These are phyloP conservation scores for Carex pumila DNA, from an alignment of 176 grass and related monocot genomes.

Conservation along the genomic window DNA sequence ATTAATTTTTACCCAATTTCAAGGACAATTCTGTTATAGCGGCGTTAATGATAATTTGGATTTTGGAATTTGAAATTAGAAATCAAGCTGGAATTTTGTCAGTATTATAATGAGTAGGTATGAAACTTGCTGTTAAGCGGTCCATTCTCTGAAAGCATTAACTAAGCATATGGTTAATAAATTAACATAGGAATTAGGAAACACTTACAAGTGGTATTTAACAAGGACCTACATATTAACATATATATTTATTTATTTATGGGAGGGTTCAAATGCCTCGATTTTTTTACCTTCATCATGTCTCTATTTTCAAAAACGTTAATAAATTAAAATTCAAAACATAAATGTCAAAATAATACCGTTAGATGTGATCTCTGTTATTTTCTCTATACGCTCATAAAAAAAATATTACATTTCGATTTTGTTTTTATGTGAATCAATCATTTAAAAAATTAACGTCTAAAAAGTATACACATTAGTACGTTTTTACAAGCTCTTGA, in stretches of 20 bases:
- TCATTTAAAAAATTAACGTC: too few species aligned
- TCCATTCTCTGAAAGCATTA: conserved; percentile 9
- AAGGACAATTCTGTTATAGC: background rate
- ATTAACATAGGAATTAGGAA: background rate
- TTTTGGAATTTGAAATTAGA: background rate
- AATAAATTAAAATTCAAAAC: too few species aligned
- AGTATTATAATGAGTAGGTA: background rate
- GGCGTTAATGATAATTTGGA: background rate
- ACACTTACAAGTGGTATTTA: background rate
- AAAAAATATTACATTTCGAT: too few species aligned
- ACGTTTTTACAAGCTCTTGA: too few species aligned
- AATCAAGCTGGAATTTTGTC: background rate
- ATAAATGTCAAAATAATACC: too few species aligned
- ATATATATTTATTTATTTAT: background rate
- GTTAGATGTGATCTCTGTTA: too few species aligned
- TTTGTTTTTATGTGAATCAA: too few species aligned
- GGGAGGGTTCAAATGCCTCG: too few species aligned
- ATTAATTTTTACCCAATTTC: background rate
- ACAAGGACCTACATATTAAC: conserved; percentile 8
- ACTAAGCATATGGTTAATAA: background rate
- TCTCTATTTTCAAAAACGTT: too few species aligned
- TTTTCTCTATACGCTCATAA: too few species aligned
- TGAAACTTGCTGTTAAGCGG: background rate
- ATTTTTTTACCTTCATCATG: too few species aligned
- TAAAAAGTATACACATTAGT: too few species aligned